These are phyloP conservation scores for Trametes sp. DNA, from an alignment of 1,284 basidiomycete genomes.

Conservation along the genomic window DNA sequence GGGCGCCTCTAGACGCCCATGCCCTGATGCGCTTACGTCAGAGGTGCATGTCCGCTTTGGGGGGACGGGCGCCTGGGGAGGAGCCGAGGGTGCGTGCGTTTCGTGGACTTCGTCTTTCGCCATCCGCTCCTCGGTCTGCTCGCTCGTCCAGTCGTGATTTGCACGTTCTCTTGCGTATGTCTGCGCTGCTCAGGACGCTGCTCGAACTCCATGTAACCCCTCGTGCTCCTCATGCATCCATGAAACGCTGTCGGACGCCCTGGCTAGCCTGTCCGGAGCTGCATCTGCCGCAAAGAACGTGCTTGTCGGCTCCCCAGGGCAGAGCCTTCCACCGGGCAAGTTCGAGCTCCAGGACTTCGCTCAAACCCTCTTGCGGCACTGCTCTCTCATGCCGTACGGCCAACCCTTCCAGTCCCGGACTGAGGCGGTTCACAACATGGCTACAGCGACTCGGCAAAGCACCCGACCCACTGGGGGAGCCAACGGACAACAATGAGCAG, in stretches of 20 bases:
- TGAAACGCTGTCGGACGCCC: slow-evolving; percentile 16
- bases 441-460: slow-evolving; percentile 21
- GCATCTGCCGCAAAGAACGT: slow-evolving; percentile 29
- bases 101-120: slow-evolving; percentile 4
- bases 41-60: not conserved
- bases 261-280: slow-evolving; percentile 13
- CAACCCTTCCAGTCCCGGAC: not conserved
- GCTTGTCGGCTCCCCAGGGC: slow-evolving; percentile 20
- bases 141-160: slow-evolving; percentile 23
- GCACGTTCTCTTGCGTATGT: slow-evolving; percentile 51
- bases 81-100: slow-evolving; percentile 6
- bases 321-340: not conserved
- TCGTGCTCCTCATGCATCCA: slow-evolving; percentile 27
- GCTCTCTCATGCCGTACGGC: slow-evolving; percentile 11
- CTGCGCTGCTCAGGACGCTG: slow-evolving; percentile 49
- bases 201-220: slow-evolving; percentile 55
- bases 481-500: slow-evolving; percentile 68
- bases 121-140: slow-evolving; percentile 2
- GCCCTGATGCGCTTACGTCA: not conserved
- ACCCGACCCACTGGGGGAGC: slow-evolving; percentile 33
- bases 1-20: not conserved
- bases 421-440: slow-evolving; percentile 28
- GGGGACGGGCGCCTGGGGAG: not conserved
- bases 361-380: slow-evolving; percentile 39
- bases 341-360: slow-evolving; percentile 7